Conservation (phyloP, 371 early-diverging fungal species). For the Rhizopus sp. region DNA sequence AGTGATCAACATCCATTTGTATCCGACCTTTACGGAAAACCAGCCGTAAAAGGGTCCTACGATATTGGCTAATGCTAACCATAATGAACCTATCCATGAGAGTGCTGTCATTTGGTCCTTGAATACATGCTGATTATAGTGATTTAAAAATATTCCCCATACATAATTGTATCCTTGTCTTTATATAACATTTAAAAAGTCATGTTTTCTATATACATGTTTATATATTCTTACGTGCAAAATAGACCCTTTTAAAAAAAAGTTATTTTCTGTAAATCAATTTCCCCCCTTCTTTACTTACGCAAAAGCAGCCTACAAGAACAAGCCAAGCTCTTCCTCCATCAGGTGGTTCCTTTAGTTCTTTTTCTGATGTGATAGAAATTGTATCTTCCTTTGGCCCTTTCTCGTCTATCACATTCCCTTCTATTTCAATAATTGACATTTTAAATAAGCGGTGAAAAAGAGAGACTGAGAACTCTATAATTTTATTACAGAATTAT, state of each 20-base stretch:
- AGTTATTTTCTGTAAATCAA: neutral
- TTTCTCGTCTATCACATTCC: neutral
- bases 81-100: slow-evolving; percentile 47
- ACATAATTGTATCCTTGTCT: slow-evolving; percentile 45
- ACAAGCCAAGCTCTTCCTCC: slow-evolving; percentile 34
- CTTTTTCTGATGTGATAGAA: slow-evolving; percentile 7
- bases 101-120: slow-evolving; percentile 35
- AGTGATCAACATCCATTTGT: slow-evolving; percentile 49
- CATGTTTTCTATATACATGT: neutral
- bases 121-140: slow-evolving; percentile 40
- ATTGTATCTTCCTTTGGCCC: neutral
- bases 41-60: slow-evolving; percentile 44
- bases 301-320: slow-evolving; percentile 31
- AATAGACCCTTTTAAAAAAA: slow-evolving; percentile 33
- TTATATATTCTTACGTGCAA: slow-evolving; percentile 30
- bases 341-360: slow-evolving; percentile 23
- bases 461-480: neutral
- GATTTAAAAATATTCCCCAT: slow-evolving; percentile 39
- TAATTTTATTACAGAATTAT: neutral
- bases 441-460: neutral
- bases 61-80: slow-evolving; percentile 38
- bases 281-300: slow-evolving; percentile 7
- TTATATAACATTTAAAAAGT: neutral
- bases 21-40: slow-evolving; percentile 55
- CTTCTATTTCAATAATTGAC: neutral